Evolutionary conservation across 1,284 basidiomycete genomes (phyloP).

Genomic region (Tilletia walkeri): DNA sequence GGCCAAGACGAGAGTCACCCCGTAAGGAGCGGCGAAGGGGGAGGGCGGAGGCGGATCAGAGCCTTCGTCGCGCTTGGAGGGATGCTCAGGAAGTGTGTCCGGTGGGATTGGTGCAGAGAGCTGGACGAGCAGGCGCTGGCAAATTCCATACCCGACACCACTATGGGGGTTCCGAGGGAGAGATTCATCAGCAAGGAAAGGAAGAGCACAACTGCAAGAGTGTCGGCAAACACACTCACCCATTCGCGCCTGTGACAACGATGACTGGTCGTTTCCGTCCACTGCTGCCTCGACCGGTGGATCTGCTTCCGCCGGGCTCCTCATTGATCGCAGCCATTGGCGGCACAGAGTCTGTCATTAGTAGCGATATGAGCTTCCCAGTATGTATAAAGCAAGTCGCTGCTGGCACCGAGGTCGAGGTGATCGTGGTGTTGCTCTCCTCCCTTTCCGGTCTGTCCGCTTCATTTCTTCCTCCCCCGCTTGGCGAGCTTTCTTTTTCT

Average conservation of each 20-base stretch:
- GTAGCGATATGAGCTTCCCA: too few species aligned
- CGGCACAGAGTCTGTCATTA: too few species aligned
- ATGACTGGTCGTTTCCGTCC: conserved; percentile 39
- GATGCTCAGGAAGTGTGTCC: conserved; percentile 39
- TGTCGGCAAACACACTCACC: conserved; percentile 3
- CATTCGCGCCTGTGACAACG: conserved; percentile 52
- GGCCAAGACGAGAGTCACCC: conserved; percentile 52
- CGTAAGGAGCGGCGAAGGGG: conserved; percentile 51
- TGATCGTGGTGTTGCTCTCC: too few species aligned
- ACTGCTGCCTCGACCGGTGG: neutral
- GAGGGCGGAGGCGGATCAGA: conserved; percentile 31
- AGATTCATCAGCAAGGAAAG: neutral
- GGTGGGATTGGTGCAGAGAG: conserved; percentile 48
- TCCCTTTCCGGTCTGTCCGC: too few species aligned
- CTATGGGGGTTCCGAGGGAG: conserved; percentile 14
- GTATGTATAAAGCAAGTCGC: too few species aligned
- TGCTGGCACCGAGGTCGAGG: too few species aligned
- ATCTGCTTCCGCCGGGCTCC: conserved; percentile 84
- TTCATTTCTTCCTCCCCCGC: too few species aligned
- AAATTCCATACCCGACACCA: conserved; percentile 54
- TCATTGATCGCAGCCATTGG: conserved; percentile 66
- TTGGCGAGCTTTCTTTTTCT: too few species aligned
- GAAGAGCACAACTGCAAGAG: neutral
- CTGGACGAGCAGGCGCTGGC: conserved; percentile 53
- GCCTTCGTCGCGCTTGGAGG: conserved; percentile 22